Conservation (phyloP, 148 eudicot species). For the Beta vulgaris region DNA sequence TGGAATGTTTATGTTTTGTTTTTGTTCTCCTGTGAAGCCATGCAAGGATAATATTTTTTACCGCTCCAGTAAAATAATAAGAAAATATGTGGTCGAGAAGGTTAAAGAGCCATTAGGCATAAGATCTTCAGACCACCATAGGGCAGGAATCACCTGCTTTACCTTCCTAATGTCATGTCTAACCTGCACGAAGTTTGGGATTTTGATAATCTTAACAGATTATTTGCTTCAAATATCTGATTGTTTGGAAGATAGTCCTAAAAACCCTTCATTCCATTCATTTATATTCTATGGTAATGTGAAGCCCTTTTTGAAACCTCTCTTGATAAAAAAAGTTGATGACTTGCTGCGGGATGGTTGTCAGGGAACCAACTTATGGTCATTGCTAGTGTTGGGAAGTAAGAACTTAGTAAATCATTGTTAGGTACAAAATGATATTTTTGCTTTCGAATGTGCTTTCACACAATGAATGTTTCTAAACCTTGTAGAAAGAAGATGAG, state of each 20-base stretch:
- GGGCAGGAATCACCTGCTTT: neutral
- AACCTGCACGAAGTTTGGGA: neutral
- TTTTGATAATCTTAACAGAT: neutral
- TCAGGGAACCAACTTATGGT: neutral
- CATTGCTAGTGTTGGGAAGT: neutral
- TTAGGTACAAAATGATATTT: no score
- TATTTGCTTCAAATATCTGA: neutral
- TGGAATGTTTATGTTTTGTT: slow-evolving; percentile 5
- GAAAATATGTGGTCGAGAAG: no score
- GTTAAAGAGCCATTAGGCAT: no score
- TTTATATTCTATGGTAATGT: neutral
- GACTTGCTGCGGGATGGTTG: neutral
- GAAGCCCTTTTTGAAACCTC: neutral
- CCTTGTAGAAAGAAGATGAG: no score
- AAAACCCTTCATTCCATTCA: no score
- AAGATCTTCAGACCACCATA: neutral
- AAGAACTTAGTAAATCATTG: neutral
- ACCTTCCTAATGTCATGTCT: neutral
- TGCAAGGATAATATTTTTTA: no score
- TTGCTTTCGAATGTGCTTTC: no score
- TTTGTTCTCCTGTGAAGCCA: no score
- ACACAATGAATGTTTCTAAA: no score
- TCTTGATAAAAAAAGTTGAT: neutral
- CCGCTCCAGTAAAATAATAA: neutral
- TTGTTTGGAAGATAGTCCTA: neutral